phyloP scores from a whole-genome alignment of 1,284 basidiomycete species.

The Malassezia nana region DNA sequence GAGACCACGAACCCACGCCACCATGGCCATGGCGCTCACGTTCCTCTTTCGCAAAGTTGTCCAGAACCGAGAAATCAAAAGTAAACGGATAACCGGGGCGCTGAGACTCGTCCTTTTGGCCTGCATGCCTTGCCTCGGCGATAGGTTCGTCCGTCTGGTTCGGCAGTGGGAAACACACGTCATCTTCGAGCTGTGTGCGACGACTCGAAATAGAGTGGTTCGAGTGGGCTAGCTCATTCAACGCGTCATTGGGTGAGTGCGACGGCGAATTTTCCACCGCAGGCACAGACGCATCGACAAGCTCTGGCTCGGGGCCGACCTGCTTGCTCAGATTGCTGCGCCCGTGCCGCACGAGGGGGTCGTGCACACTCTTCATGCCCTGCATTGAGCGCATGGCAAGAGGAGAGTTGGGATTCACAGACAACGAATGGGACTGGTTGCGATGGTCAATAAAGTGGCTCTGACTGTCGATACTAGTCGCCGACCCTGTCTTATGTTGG shows the following conservation, averaged over 20 bases:
- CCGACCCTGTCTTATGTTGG: conserved; percentile 38
- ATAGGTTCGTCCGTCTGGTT: conserved; percentile 9
- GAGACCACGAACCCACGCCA: conserved; percentile 16
- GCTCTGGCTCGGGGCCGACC: background rate
- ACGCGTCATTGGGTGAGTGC: background rate
- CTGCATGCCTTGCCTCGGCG: conserved; percentile 9
- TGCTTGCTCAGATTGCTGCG: background rate
- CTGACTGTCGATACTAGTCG: conserved; percentile 41
- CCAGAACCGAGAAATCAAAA: conserved; percentile 38
- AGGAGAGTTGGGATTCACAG: conserved; percentile 29
- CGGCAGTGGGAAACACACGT: conserved; percentile 45
- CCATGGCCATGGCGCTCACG: conserved; percentile 30
- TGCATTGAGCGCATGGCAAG: conserved; percentile 22
- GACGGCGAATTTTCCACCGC: background rate
- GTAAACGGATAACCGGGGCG: conserved; percentile 42
- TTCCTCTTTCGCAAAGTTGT: conserved; percentile 39
- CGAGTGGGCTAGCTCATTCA: conserved; percentile 8
- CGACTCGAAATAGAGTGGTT: background rate
- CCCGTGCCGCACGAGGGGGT: background rate
- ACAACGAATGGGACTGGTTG: conserved; percentile 38
- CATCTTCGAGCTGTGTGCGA: conserved; percentile 24
- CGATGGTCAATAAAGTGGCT: conserved; percentile 47
- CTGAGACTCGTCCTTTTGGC: conserved; percentile 9
- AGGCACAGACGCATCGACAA: background rate
- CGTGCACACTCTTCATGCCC: conserved; percentile 1